Evolutionary conservation across 2,329 filamentous ascomycete species (phyloP).

Genomic region (Penicillium fuscoglaucum): DNA sequence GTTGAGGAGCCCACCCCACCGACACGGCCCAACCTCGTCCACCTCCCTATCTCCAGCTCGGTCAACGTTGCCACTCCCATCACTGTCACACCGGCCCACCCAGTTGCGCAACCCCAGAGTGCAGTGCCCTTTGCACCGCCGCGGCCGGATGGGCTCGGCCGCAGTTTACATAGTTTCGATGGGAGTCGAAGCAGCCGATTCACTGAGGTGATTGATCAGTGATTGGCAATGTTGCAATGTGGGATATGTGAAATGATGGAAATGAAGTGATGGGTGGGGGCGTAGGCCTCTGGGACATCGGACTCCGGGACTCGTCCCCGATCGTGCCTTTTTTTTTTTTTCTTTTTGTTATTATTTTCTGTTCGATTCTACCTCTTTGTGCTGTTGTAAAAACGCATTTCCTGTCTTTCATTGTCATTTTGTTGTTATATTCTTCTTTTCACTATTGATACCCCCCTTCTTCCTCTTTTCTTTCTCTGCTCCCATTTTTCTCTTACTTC

Average conservation of each 20-base stretch:
- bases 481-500: neutral
- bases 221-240: conserved; percentile 11
- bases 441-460: conserved; percentile 18
- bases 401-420: conserved; percentile 9
- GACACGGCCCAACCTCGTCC: conserved; percentile 46
- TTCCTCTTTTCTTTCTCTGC: conserved; percentile 8
- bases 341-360: neutral
- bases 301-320: neutral
- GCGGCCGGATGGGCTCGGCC: conserved; percentile 43
- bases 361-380: neutral
- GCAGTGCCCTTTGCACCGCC: conserved; percentile 28
- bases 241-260: conserved; percentile 26
- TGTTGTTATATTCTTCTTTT: conserved; percentile 14
- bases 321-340: neutral
- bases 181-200: conserved; percentile 50
- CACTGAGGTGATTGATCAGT: conserved; percentile 39
- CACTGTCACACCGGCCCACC: conserved; percentile 29
- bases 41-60: conserved; percentile 44
- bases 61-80: conserved; percentile 29
- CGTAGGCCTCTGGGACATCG: neutral
- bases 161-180: conserved; percentile 44
- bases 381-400: conserved; percentile 5
- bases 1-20: conserved; percentile 33
- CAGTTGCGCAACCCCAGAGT: conserved; percentile 29
- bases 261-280: conserved; percentile 12